phyloP scores from a whole-genome alignment of 2,329 filamentous ascomycete species.

The Colletotrichum echinochloae region DNA sequence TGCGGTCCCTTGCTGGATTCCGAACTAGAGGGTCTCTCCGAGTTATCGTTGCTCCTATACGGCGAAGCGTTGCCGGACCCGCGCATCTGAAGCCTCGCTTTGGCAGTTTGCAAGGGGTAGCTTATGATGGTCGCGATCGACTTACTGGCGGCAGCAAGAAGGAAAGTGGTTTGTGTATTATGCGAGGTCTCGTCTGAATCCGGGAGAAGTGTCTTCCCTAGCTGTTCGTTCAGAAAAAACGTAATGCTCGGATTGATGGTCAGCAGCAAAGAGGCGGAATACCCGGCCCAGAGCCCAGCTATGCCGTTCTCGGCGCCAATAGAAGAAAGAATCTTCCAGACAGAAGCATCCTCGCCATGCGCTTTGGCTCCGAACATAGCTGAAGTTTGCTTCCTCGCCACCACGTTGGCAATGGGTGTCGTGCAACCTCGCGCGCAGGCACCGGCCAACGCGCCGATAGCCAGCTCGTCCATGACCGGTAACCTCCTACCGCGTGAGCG shows the following conservation, averaged over 20 bases:
- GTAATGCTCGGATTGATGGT: conserved; percentile 90
- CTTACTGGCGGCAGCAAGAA: conserved; percentile 81
- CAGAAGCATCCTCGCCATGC: conserved; percentile 50
- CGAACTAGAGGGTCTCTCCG: conserved; percentile 15
- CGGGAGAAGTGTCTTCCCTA: conserved; percentile 71
- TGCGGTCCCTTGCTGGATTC: background rate
- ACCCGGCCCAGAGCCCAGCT: conserved; percentile 87
- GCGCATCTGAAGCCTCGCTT: conserved; percentile 79
- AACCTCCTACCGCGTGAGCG: conserved; percentile 56
- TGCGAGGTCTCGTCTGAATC: conserved; percentile 54
- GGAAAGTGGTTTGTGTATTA: conserved; percentile 48
- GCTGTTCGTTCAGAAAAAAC: conserved; percentile 81
- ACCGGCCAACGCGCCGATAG: conserved; percentile 79
- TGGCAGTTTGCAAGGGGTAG: conserved; percentile 89
- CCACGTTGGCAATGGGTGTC: conserved; percentile 84
- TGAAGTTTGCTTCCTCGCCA: conserved; percentile 83
- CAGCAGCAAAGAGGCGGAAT: conserved; percentile 82
- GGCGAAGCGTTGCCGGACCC: conserved; percentile 25
- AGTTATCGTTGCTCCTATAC: conserved; percentile 44
- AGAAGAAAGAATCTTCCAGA: conserved; percentile 69
- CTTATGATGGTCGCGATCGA: conserved; percentile 80
- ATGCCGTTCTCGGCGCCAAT: conserved; percentile 79
- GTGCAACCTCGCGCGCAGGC: conserved; percentile 81
- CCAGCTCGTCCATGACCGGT: conserved; percentile 77
- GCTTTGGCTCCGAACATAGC: conserved; percentile 46